Evolutionary conservation across 108 stramenopile genomes (phyloP).

Genomic region (Skeletonema grethae): DNA sequence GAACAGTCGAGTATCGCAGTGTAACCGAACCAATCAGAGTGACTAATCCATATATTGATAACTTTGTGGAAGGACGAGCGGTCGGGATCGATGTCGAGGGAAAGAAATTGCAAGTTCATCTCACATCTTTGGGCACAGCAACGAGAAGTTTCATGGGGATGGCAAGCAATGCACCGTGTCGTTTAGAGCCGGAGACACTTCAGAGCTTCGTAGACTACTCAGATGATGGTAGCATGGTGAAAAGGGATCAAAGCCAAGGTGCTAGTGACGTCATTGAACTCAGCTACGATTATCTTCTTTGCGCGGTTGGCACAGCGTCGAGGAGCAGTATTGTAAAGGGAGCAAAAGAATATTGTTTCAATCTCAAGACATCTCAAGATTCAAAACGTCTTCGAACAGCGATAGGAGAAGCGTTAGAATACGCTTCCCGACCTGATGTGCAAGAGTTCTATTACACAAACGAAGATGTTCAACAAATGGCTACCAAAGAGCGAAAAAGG

Average conservation of each 20-base stretch:
- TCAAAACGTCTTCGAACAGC: slow-evolving; percentile 50
- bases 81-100: slow-evolving; percentile 43
- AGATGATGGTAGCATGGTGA: slow-evolving; percentile 19
- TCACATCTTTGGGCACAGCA: slow-evolving; percentile 45
- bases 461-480: slow-evolving; percentile 23
- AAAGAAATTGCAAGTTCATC: slow-evolving; percentile 45
- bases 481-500: slow-evolving; percentile 26
- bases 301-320: slow-evolving; percentile 54
- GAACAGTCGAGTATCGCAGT: slow-evolving; percentile 45
- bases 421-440: slow-evolving; percentile 49
- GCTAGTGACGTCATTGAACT: slow-evolving; percentile 47
- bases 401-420: slow-evolving; percentile 54
- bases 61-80: slow-evolving; percentile 52
- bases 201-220: slow-evolving; percentile 23
- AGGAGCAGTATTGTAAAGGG: slow-evolving; percentile 46
- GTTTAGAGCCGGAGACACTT: slow-evolving; percentile 46
- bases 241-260: slow-evolving; percentile 30
- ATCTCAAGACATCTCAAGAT: slow-evolving; percentile 54
- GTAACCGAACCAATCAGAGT: slow-evolving; percentile 36
- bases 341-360: slow-evolving; percentile 52
- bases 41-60: slow-evolving; percentile 46
- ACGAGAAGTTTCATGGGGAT: slow-evolving; percentile 48
- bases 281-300: slow-evolving; percentile 55
- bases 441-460: slow-evolving; percentile 48
- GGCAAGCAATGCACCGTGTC: slow-evolving; percentile 29